phyloP scores from a whole-genome alignment of 2,329 filamentous ascomycete genomes.

The Hypoxylon sp. region DNA sequence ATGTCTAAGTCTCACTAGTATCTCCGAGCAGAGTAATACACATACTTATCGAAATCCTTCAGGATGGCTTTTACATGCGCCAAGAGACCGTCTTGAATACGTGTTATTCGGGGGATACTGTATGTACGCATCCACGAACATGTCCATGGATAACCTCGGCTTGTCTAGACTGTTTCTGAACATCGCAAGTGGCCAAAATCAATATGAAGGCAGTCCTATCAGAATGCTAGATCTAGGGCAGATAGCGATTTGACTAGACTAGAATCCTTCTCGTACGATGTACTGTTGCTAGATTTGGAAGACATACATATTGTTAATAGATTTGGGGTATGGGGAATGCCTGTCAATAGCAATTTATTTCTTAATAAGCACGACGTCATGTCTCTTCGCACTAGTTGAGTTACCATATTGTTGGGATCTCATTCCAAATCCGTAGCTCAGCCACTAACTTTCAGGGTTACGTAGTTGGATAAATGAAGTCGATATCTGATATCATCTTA shows the following conservation, averaged over 20 bases:
- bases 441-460: constrained; percentile 18
- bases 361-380: constrained; percentile 42
- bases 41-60: constrained; percentile 26
- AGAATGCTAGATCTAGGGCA: neutral
- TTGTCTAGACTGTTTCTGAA: neutral
- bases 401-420: constrained; percentile 39
- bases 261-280: constrained; percentile 21
- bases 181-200: constrained; percentile 11
- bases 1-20: constrained; percentile 20
- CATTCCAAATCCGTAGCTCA: constrained; percentile 16
- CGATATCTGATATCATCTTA: constrained; percentile 33
- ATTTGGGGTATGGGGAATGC: constrained; percentile 43
- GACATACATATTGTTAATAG: constrained; percentile 1
- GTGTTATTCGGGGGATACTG: constrained; percentile 18
- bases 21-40: constrained; percentile 36
- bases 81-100: constrained; percentile 32
- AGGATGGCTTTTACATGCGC: constrained; percentile 27
- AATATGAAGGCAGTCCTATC: constrained; percentile 2
- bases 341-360: constrained; percentile 25
- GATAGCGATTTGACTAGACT: constrained; percentile 8
- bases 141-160: constrained; percentile 6
- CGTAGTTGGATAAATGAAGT: constrained; percentile 6
- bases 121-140: constrained; percentile 2
- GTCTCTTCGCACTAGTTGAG: constrained; percentile 16
- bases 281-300: constrained; percentile 13